Evolutionary conservation across 2,329 filamentous ascomycete genomes (phyloP).

Genomic region (Podosphaera aphanis): DNA sequence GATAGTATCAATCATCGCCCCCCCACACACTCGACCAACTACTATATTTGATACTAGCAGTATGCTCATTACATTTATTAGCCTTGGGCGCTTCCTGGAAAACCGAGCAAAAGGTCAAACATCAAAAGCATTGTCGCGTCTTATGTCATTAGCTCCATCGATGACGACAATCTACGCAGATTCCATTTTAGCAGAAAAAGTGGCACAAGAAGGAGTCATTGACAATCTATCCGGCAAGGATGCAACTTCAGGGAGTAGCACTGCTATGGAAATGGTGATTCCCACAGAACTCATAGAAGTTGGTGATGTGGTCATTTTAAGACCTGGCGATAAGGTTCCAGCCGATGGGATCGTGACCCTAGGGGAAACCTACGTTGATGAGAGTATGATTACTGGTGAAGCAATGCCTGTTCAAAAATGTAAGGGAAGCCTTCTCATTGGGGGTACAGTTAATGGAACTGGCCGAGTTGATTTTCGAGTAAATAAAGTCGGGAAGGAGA

Average conservation of each 20-base stretch:
- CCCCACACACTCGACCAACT: constrained; percentile 56
- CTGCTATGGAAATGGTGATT: constrained; percentile 63
- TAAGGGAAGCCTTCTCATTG: constrained; percentile 58
- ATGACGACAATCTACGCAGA: constrained; percentile 95
- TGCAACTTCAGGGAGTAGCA: constrained; percentile 25
- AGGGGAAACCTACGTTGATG: constrained; percentile 82
- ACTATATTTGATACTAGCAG: constrained; percentile 96
- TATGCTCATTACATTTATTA: constrained; percentile 94
- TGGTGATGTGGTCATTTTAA: constrained; percentile 76
- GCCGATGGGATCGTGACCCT: constrained; percentile 72
- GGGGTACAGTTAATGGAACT: constrained; percentile 85
- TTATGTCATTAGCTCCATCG: constrained; percentile 90
- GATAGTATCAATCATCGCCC: constrained; percentile 52
- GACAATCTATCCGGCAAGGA: constrained; percentile 19
- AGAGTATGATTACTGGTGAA: constrained; percentile 97
- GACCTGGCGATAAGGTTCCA: constrained; percentile 88
- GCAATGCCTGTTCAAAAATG: constrained; percentile 85
- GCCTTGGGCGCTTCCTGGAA: constrained; percentile 72
- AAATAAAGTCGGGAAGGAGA: constrained; percentile 77
- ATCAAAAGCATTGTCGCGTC: constrained; percentile 69
- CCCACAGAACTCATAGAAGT: constrained; percentile 87
- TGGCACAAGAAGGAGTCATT: constrained; percentile 53
- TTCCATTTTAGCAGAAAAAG: constrained; percentile 78
- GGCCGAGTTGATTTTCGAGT: constrained; percentile 83
- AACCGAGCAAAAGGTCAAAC: constrained; percentile 92